Evolutionary conservation across 352 stramenopile species (phyloP).

Genomic region (Phytophthora pisi): DNA sequence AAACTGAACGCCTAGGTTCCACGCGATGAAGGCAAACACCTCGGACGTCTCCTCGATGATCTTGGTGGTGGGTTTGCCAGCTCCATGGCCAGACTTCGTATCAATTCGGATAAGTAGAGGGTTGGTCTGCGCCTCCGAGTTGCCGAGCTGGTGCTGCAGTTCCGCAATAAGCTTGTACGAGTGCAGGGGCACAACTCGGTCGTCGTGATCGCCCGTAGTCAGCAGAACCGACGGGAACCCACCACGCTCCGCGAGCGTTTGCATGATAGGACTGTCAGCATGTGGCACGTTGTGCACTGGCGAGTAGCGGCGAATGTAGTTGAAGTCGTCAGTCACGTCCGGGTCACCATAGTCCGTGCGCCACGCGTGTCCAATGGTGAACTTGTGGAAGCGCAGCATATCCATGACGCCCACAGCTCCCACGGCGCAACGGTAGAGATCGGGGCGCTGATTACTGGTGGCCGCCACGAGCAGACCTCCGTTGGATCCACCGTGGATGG

Average conservation of each 20-base stretch:
- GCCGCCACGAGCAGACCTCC: slow-evolving; percentile 94
- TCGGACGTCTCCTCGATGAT: slow-evolving; percentile 88
- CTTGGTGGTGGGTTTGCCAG: slow-evolving; percentile 90
- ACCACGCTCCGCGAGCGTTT: slow-evolving; percentile 52
- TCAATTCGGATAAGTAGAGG: slow-evolving; percentile 91
- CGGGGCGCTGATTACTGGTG: slow-evolving; percentile 86
- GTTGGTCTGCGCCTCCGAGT: slow-evolving; percentile 67
- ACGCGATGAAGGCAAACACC: slow-evolving; percentile 88
- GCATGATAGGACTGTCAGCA: slow-evolving; percentile 53
- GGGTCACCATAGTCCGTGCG: slow-evolving; percentile 88
- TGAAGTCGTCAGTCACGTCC: slow-evolving; percentile 78
- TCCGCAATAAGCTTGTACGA: slow-evolving; percentile 92
- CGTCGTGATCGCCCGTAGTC: slow-evolving; percentile 91
- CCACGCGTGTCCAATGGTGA: slow-evolving; percentile 94
- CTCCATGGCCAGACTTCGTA: slow-evolving; percentile 88
- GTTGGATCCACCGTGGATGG: slow-evolving; percentile 93
- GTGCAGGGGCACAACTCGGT: slow-evolving; percentile 90
- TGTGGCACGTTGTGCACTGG: slow-evolving; percentile 89
- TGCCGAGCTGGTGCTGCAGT: slow-evolving; percentile 81
- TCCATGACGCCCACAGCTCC: slow-evolving; percentile 95
- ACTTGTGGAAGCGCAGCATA: slow-evolving; percentile 96
- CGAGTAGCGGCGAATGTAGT: slow-evolving; percentile 88
- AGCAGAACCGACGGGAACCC: slow-evolving; percentile 85
- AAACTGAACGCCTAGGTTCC: slow-evolving; percentile 62
- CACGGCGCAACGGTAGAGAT: slow-evolving; percentile 93